Evolutionary conservation across 495 filamentous ascomycete genomes (phyloP), one percentile per base, ranked within the genome.

Genomic region (Penicillium argentinense): DNA sequence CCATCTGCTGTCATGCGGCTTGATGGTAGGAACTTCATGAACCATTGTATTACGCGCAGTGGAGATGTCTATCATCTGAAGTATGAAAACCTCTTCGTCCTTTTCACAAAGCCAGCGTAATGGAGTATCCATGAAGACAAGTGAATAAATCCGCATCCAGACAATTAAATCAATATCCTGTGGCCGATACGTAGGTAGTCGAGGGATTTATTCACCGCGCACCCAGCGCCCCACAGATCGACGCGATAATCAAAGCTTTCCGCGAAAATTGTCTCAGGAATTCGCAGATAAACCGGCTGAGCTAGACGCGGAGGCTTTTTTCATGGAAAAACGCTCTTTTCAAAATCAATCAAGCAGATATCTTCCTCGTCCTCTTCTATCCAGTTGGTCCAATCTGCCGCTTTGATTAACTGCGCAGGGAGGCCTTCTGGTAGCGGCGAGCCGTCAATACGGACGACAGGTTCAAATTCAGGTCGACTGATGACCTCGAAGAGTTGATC

Each of bases 181-280:
- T 18, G 4, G 13, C 56, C 23, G 53, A 33, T 34, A 39, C 16
- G 2, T 39, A 9, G 30, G 2, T 54, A 47, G 5, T 5, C 38
- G 29, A 11, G 38, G 16, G 22, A 49, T 39, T 39, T 1, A 37
- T 45, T 2, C 62, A 75, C 68, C 47, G 56, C 57, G 45, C 60
- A 64, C 5, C 68, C 70, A 9, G 46, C 53, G n/a, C 63, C 57
- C 70, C 66, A 76, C 26, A 75, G 43, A 44, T 74, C 70, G 26
- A 71, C 37, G n/a, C 63, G 53, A 45, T 64, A 56, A 55, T 76
- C 63, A 59, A 73, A 68, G 0, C 25, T 7, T 11, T 59, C 44
- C 0, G 46, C 67, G 38, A 74, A 69, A 45, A 73, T 67, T 11
- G 56, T 67, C 50, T 76, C 67, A 6, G 68, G 71, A 14, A 58